A percentile compares a stretch with the other conserved stretches of the same genome.
Evolutionary conservation across 176 grass and related monocot species (phyloP).

Genomic region (Eleusine coracana): DNA sequence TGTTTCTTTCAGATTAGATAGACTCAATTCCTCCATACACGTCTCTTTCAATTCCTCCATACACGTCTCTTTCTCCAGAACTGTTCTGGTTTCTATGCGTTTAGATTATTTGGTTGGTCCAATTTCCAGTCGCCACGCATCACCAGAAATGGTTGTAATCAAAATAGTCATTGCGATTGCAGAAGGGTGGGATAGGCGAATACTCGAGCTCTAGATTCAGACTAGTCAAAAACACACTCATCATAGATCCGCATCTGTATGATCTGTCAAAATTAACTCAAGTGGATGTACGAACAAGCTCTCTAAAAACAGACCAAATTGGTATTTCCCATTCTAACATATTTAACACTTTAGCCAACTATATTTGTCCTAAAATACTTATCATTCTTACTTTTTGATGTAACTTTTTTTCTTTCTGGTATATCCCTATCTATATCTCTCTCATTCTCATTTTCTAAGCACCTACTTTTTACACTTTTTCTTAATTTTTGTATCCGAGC

Average conservation of each 20-base stretch:
- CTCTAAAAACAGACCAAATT: not conserved
- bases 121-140: slow-evolving; percentile 28
- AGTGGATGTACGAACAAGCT: not conserved
- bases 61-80: slow-evolving; percentile 4
- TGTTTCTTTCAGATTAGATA: too few relatives aligned
- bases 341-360: too few relatives aligned
- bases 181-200: slow-evolving; percentile 30
- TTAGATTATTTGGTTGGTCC: not conserved
- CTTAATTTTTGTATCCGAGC: too few relatives aligned
- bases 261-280: slow-evolving; percentile 34
- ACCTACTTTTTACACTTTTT: too few relatives aligned
- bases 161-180: slow-evolving; percentile 36
- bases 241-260: slow-evolving; percentile 12
- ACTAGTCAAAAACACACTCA: slow-evolving; percentile 26
- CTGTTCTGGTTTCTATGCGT: not conserved
- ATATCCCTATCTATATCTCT: too few relatives aligned
- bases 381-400: too few relatives aligned
- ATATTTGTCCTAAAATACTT: too few relatives aligned
- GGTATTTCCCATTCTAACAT: too few relatives aligned
- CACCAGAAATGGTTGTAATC: slow-evolving; percentile 6
- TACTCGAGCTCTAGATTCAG: slow-evolving; percentile 25
- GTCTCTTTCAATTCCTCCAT: slow-evolving; percentile 7
- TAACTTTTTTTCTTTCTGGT: too few relatives aligned
- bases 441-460: too few relatives aligned
- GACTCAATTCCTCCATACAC: not conserved